Conservation (phyloP, 2,329 filamentous ascomycete species). For the Pseudopyrenochaeta lycopersici region DNA sequence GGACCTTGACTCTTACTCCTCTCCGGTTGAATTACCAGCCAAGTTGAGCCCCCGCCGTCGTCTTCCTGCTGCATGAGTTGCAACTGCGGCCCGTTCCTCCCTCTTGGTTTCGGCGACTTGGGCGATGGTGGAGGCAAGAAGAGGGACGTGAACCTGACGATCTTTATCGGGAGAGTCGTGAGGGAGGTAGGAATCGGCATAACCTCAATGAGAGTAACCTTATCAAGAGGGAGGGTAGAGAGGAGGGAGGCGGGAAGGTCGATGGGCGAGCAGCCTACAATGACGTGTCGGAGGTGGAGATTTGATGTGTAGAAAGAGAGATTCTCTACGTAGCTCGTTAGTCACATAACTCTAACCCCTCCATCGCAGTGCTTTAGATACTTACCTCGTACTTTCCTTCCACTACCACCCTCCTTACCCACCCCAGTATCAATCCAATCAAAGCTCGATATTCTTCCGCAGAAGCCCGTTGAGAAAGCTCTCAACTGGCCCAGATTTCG, state of each 20-base stretch:
- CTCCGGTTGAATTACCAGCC: slow-evolving; percentile 49
- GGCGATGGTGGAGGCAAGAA: slow-evolving; percentile 41
- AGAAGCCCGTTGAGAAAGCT: slow-evolving; percentile 48
- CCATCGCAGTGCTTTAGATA: neutral
- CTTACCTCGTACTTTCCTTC: slow-evolving; percentile 46
- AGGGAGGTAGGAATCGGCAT: slow-evolving; percentile 38
- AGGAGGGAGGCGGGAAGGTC: slow-evolving; percentile 43
- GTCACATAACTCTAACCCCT: neutral
- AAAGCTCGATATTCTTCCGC: slow-evolving; percentile 46
- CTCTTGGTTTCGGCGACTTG: slow-evolving; percentile 31
- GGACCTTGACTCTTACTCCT: slow-evolving; percentile 43
- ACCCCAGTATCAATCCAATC: slow-evolving; percentile 49
- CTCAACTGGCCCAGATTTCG: slow-evolving; percentile 46
- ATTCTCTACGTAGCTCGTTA: slow-evolving; percentile 38
- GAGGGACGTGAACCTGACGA: slow-evolving; percentile 35
- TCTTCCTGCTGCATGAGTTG: slow-evolving; percentile 49
- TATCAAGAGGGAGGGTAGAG: slow-evolving; percentile 41
- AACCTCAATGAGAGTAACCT: slow-evolving; percentile 45
- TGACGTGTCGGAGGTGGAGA: slow-evolving; percentile 46
- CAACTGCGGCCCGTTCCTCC: slow-evolving; percentile 37
- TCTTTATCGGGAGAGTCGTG: slow-evolving; percentile 39
- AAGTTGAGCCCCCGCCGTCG: slow-evolving; percentile 43
- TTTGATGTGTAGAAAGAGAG: slow-evolving; percentile 46
- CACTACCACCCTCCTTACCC: slow-evolving; percentile 45
- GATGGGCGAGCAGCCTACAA: slow-evolving; percentile 43